phyloP scores from a whole-genome alignment of 106 monocot species.

The Dioscorea alata region DNA sequence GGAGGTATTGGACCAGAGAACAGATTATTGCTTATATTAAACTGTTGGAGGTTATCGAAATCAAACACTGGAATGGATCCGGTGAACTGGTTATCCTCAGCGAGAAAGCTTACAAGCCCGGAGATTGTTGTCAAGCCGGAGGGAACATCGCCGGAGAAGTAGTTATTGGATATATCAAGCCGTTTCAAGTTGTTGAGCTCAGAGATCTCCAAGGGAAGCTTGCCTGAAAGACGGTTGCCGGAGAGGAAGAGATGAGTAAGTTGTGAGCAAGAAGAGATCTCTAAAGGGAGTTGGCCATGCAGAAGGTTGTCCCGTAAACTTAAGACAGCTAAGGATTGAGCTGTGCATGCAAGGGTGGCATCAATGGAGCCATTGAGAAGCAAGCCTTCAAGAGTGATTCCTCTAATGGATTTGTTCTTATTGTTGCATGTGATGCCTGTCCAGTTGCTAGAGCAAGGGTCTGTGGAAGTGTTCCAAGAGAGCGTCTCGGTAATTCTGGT shows the following conservation, averaged over 20 bases:
- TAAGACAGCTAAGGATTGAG: slow-evolving; percentile 4
- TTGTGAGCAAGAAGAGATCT: slow-evolving; percentile 18
- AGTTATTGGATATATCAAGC: slow-evolving; percentile 33
- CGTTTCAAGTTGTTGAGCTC: slow-evolving; percentile 21
- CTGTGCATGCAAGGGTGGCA: slow-evolving; percentile 17
- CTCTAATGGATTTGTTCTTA: background rate
- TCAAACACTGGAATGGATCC: background rate
- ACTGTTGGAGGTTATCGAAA: background rate
- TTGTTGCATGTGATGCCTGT: slow-evolving; percentile 14
- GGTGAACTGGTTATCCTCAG: background rate
- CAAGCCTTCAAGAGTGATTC: slow-evolving; percentile 6
- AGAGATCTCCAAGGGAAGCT: slow-evolving; percentile 23
- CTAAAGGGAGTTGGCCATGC: slow-evolving; percentile 12
- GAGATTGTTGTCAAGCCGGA: slow-evolving; percentile 14
- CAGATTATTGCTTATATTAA: background rate
- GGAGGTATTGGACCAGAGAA: slow-evolving; percentile 14
- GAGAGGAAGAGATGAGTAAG: slow-evolving; percentile 29
- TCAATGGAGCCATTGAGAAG: slow-evolving; percentile 28
- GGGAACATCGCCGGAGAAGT: slow-evolving; percentile 35
- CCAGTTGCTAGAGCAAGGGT: slow-evolving; percentile 30
- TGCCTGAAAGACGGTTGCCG: slow-evolving; percentile 28
- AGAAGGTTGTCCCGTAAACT: slow-evolving; percentile 16
- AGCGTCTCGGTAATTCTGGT: background rate
- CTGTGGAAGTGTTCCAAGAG: slow-evolving; percentile 19
- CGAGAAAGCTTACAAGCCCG: slow-evolving; percentile 18